phyloP scores from a whole-genome alignment of 331 rosid species.

The Malus hybrid region DNA sequence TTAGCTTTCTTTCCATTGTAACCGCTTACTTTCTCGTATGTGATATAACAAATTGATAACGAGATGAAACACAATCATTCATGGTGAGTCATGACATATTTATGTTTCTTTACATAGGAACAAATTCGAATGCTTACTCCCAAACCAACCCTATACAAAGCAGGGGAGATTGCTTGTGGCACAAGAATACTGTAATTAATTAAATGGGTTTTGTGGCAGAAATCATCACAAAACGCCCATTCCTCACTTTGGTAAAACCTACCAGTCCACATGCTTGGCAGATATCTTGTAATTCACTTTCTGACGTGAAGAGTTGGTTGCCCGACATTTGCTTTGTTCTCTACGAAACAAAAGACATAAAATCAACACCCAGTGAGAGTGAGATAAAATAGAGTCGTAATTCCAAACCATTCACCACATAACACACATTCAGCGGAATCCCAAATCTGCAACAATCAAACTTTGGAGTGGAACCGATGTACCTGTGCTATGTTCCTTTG shows the following conservation, averaged over 20 bases:
- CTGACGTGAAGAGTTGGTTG: conserved; percentile 39
- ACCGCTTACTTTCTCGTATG: neutral
- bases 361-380: neutral
- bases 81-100: neutral
- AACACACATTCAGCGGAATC: neutral
- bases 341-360: conserved; percentile 24
- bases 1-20: neutral
- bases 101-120: neutral
- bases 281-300: conserved; percentile 72
- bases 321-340: conserved; percentile 44
- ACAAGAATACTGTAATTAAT: conserved; percentile 6
- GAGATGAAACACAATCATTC: neutral
- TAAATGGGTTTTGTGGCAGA: conserved; percentile 63
- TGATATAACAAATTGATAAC: neutral
- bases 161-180: neutral
- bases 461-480: conserved; percentile 5
- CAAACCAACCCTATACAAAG: neutral
- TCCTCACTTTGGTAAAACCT: conserved; percentile 50
- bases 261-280: conserved; percentile 68
- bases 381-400: neutral
- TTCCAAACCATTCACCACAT: conserved; percentile 4
- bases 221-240: conserved; percentile 65
- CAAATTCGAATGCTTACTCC: neutral
- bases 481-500: conserved; percentile 54
- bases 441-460: neutral